Conservation (phyloP, 2,329 filamentous ascomycete species). For the Elsinoe batatas region DNA sequence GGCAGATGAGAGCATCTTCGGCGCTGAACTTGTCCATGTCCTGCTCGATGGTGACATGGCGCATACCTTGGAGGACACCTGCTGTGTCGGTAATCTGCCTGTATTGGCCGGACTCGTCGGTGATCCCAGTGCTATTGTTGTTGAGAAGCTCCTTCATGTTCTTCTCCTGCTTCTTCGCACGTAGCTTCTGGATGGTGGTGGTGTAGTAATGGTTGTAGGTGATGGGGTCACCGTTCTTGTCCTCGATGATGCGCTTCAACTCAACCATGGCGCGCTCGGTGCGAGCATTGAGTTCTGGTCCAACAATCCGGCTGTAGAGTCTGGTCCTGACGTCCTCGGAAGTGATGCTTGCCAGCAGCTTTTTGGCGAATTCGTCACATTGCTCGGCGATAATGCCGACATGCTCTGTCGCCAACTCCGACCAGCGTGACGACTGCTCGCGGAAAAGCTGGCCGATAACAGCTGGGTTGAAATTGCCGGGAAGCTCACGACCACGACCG, state of each 20-base stretch:
- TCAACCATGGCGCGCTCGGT: conserved; percentile 32
- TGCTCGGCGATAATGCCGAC: conserved; percentile 28
- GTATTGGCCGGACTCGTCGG: conserved; percentile 8
- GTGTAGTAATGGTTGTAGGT: conserved; percentile 33
- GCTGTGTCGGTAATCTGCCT: not conserved
- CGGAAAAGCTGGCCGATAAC: conserved; percentile 51
- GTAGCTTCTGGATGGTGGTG: conserved; percentile 27
- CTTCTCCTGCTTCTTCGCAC: conserved; percentile 15
- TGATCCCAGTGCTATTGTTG: conserved; percentile 19
- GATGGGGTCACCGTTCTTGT: conserved; percentile 31
- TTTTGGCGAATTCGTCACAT: conserved; percentile 29
- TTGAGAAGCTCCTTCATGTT: conserved; percentile 24
- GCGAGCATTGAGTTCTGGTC: conserved; percentile 32
- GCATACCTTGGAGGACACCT: not conserved
- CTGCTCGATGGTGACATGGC: not conserved
- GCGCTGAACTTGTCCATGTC: conserved; percentile 29
- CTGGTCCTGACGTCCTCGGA: conserved; percentile 32
- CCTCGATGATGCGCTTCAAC: conserved; percentile 37
- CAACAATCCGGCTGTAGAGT: conserved; percentile 31
- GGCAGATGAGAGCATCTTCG: conserved; percentile 29
- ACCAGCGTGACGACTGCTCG: conserved; percentile 50
- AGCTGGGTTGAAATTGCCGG: conserved; percentile 51
- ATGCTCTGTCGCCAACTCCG: conserved; percentile 29
- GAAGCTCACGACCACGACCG: conserved; percentile 47
- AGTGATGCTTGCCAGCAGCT: conserved; percentile 29